Conservation (phyloP, 2,329 filamentous ascomycete genomes). For the Coniochaeta sp. region DNA sequence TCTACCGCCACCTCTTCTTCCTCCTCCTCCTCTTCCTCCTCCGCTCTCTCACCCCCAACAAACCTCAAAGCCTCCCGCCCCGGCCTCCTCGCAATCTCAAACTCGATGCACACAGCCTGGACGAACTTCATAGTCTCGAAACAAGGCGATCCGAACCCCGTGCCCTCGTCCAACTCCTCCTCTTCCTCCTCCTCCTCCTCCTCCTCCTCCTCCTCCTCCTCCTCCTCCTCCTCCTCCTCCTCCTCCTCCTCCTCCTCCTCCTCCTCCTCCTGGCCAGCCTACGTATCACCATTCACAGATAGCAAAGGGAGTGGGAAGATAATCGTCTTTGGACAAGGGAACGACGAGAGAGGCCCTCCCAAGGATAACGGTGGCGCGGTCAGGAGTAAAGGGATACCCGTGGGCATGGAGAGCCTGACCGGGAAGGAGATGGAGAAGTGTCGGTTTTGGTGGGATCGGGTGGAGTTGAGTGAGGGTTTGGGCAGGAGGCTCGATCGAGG, state of each 20-base stretch:
- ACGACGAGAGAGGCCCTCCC: conserved; percentile 41
- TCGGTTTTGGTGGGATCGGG: conserved; percentile 54
- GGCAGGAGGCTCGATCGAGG: conserved; percentile 15
- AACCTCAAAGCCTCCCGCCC: conserved; percentile 13
- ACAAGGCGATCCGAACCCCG: conserved; percentile 9
- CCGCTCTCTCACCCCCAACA: not conserved
- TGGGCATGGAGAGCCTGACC: conserved; percentile 33
- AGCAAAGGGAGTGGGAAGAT: conserved; percentile 25
- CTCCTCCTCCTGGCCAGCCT: no score
- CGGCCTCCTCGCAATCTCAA: conserved; percentile 29
- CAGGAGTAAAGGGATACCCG: conserved; percentile 31
- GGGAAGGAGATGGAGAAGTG: conserved; percentile 40
- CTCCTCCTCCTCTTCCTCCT: not conserved
- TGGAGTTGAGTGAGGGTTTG: conserved; percentile 37
- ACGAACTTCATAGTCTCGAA: conserved; percentile 23
- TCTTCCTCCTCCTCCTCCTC: no score
- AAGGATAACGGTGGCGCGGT: conserved; percentile 25
- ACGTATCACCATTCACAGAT: no score
- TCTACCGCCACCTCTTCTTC: conserved; percentile 16
- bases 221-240: no score
- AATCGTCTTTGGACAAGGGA: conserved; percentile 53
- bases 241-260: no score
- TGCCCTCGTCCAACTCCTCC: no score
- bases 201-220: no score
- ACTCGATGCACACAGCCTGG: conserved; percentile 37